Percentiles rank a stretch among this genome's conserved stretches.
phyloP scores from a whole-genome alignment of 192 early-diverging fungal genomes.

The Chytriomyces sp. region DNA sequence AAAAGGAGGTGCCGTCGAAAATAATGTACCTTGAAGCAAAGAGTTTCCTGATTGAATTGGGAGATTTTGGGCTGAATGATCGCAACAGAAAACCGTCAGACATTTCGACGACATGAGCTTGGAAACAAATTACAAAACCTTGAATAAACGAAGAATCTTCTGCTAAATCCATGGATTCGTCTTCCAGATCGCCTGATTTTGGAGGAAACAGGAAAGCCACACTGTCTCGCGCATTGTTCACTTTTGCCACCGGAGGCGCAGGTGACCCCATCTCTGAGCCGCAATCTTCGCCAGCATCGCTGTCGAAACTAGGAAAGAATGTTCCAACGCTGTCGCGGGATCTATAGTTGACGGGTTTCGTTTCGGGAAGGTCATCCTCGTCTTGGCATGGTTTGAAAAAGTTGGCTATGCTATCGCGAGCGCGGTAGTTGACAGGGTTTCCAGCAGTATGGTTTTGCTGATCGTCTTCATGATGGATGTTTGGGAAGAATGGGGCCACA shows the following conservation, averaged over 20 bases:
- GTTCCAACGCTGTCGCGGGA: slow-evolving; percentile 14
- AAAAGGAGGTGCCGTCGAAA: background rate
- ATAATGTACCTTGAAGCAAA: too few species aligned
- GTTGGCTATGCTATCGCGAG: background rate
- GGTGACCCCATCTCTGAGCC: background rate
- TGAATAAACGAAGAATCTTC: slow-evolving; percentile 25
- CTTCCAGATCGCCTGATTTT: background rate
- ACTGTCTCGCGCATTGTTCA: background rate
- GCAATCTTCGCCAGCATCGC: background rate
- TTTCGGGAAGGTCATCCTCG: background rate
- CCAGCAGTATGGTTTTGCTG: too few species aligned
- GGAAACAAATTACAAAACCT: background rate
- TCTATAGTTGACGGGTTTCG: background rate
- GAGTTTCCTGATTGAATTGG: too few species aligned
- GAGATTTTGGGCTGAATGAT: too few species aligned
- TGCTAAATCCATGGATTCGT: slow-evolving; percentile 28
- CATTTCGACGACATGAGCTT: background rate
- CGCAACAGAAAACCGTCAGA: background rate
- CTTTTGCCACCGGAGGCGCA: background rate
- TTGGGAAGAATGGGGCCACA: slow-evolving; percentile 21
- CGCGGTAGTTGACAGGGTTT: background rate
- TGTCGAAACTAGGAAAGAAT: slow-evolving; percentile 5
- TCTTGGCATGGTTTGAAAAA: background rate
- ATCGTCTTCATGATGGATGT: background rate
- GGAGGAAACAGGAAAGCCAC: slow-evolving; percentile 16